phyloP scores from a whole-genome alignment of 1,139 yeast genomes.

The Pichia sp. region DNA sequence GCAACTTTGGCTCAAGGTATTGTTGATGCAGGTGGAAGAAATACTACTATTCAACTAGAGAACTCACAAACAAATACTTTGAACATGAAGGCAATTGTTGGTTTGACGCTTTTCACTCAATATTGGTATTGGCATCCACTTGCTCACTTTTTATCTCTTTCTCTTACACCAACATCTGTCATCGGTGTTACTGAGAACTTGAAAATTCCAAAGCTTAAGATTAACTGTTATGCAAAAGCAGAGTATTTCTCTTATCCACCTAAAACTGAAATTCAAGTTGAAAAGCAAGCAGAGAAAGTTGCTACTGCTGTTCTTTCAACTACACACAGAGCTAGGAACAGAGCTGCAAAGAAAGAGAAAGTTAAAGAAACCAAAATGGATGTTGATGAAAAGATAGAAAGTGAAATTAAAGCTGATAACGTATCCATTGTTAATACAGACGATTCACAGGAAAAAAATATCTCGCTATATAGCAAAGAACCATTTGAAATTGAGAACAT shows the following conservation, averaged over 20 bases:
- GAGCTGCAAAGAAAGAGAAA: conserved; percentile 72
- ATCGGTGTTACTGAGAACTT: conserved; percentile 83
- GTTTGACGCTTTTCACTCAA: conserved; percentile 82
- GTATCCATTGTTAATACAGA: conserved; percentile 14
- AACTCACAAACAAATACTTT: conserved; percentile 86
- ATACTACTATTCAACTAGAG: conserved; percentile 89
- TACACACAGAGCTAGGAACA: conserved; percentile 84
- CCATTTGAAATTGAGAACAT: conserved; percentile 69
- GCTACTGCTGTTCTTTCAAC: conserved; percentile 93
- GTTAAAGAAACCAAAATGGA: conserved; percentile 35
- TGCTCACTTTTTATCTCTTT: conserved; percentile 84
- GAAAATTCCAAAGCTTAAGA: conserved; percentile 76
- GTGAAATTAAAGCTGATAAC: conserved; percentile 21
- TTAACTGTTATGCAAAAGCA: conserved; percentile 75
- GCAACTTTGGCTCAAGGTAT: conserved; percentile 97
- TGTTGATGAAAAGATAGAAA: conserved; percentile 24
- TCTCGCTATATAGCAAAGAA: conserved; percentile 35
- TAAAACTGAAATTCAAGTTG: conserved; percentile 70
- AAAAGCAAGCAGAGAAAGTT: conserved; percentile 80
- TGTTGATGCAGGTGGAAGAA: conserved; percentile 97
- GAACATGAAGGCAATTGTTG: conserved; percentile 86
- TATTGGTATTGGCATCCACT: conserved; percentile 99
- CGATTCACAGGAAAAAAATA: conserved; percentile 21
- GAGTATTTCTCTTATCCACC: conserved; percentile 87
- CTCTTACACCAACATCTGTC: conserved; percentile 88